Evolutionary conservation across 2,329 filamentous ascomycete species (phyloP).

Genomic region (Annulohypoxylon truncatum): DNA sequence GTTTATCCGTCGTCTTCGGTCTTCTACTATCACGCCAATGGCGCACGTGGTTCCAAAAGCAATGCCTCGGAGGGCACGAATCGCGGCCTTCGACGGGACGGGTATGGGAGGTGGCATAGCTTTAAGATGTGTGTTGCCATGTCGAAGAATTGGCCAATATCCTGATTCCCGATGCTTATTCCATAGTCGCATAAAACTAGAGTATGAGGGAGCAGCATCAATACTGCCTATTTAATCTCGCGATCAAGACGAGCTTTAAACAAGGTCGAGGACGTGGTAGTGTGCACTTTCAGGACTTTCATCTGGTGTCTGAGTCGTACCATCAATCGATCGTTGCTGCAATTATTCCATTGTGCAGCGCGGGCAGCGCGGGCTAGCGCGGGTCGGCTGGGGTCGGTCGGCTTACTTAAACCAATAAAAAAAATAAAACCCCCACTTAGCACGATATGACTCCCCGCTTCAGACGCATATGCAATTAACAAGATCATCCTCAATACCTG

Average conservation of each 20-base stretch:
- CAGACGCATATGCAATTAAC: not conserved
- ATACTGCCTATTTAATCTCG: not conserved
- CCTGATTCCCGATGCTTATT: too few relatives aligned
- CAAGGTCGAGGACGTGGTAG: not conserved
- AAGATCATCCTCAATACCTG: too few relatives aligned
- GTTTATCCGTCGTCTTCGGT: conserved; percentile 66
- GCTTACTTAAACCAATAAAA: not conserved
- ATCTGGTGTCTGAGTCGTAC: conserved; percentile 7
- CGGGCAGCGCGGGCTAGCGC: too few relatives aligned
- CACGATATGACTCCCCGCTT: not conserved
- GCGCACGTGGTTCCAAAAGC: conserved; percentile 69
- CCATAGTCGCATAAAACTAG: conserved; percentile 21
- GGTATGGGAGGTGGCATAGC: conserved; percentile 60
- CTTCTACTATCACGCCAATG: conserved; percentile 65
- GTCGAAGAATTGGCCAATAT: conserved; percentile 14
- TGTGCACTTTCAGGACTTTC: not conserved
- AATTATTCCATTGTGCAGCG: not conserved
- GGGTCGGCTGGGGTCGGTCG: too few relatives aligned
- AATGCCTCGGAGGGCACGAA: conserved; percentile 66
- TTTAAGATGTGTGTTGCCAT: conserved; percentile 30
- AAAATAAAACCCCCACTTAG: not conserved
- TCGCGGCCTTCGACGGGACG: conserved; percentile 65
- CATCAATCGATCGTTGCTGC: not conserved
- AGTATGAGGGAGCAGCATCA: not conserved
- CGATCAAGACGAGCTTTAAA: not conserved